Percentiles rank a stretch among this genome's conserved stretches.
phyloP scores from a whole-genome alignment of 1,284 basidiomycete species.

The Trichosporon sp. region DNA sequence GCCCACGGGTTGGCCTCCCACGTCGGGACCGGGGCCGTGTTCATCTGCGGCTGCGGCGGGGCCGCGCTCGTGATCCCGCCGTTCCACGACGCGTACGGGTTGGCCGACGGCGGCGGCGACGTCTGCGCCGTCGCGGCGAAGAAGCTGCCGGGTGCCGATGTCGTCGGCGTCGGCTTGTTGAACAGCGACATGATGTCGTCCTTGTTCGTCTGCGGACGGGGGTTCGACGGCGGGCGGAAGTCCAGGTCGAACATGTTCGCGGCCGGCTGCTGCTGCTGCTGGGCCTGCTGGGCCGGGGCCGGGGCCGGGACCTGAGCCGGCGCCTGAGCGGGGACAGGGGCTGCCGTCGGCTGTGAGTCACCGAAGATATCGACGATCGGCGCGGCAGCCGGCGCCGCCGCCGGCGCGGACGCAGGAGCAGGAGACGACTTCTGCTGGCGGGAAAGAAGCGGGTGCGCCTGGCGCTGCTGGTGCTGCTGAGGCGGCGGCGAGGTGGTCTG shows the following conservation, averaged over 20 bases:
- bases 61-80: constrained; percentile 37
- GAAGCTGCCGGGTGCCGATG: constrained; percentile 11
- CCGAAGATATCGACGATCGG: constrained; percentile 42
- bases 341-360: constrained; percentile 23
- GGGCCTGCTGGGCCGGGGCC: constrained; percentile 19
- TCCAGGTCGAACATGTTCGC: constrained; percentile 50
- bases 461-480: neutral
- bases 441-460: constrained; percentile 41
- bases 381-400: constrained; percentile 22
- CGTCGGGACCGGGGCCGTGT: constrained; percentile 22
- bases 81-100: constrained; percentile 35
- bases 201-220: constrained; percentile 25
- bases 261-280: constrained; percentile 5
- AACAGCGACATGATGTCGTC: constrained; percentile 52
- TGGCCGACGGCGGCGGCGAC: constrained; percentile 18
- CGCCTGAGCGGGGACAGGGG: constrained; percentile 21
- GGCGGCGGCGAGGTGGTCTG: constrained; percentile 3
- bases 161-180: constrained; percentile 26
- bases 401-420: constrained; percentile 8
- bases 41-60: constrained; percentile 21
- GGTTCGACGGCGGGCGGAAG: constrained; percentile 43
- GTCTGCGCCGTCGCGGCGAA: constrained; percentile 8
- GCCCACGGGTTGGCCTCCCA: constrained; percentile 36
- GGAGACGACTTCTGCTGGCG: constrained; percentile 17
- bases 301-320: constrained; percentile 22